Base-by-base conservation (phyloP, 768 basidiomycete genomes). In the Galerina marginata region DNA sequence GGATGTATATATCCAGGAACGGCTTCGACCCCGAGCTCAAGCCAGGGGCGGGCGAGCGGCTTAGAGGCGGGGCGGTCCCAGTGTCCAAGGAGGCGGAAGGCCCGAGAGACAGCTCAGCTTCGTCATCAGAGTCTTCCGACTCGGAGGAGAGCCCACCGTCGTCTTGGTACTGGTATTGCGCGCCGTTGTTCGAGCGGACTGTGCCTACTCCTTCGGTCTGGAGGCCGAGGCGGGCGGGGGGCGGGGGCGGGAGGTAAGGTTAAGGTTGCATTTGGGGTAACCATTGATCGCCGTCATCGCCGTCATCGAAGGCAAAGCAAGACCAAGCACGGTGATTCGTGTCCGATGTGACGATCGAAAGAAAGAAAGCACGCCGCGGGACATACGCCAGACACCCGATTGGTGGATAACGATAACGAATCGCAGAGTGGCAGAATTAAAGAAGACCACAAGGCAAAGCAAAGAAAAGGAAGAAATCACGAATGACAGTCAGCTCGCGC, bases 181-280 rank as follows among this genome's bases (percentile, higher is more conserved):
- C 81, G 4, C 62, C 70, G 16, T 84, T 77, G 69, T 86, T 77
- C 2, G 88, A 89, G 29, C 90, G 89, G 25, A 92, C 77, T 2
- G 94, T 95, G 53, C 93, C 93, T 29, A 95, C 86, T 25, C 93
- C 91, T 74, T 92, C 88, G 9, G 92, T 94, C 93, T 95, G 53
- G 20, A 20, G 20, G 15, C 53, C 15, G 33, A 54, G 44, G 29
- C 29, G 29, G 29, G 29, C 29, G 29, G 29, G 29, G 29, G 29
- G 29, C 29, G 7, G 7, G 29, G 29, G 29, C 29, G 29, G 29
- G 29, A 5, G 29, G 29, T 4, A 33, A 7, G 29, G 29, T 33
- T 7, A 7, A 33, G 29, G 29, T 33, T 33, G 29, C 29, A 33
- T 33, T 33, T 33, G 29, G 2, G 29, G 29, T 33, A 33, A 2